Evolutionary conservation across 371 early-diverging fungal species (phyloP), one percentile per base, ranked within the genome.

Genomic region (Mucor sp.): DNA sequence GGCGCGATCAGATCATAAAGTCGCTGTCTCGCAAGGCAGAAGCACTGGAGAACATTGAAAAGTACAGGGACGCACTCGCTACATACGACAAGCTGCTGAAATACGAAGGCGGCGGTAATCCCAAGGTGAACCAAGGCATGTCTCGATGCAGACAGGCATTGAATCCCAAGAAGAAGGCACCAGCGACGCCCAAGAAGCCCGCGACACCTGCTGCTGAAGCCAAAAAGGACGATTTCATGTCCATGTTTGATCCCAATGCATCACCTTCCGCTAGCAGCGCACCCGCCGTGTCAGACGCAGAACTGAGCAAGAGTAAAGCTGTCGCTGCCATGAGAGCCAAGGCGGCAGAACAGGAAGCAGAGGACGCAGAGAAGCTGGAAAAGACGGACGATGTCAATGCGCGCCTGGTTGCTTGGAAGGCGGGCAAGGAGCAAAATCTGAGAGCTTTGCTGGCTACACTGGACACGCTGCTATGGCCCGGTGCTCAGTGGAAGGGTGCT

Each of bases 351-450:
- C 83, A 83, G 58, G 94, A 92, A 58, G 75, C 78, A 3, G 96
- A 97, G 50, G 97, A 95, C 21, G 89, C 87, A 4, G 85, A 91
- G 68, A 87, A 88, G 55, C 69, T 96, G 60, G 78, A 81, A 57
- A 76, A 91, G 30, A 83, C 81, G 33, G 98, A 99, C 71, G 74
- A 85, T 17, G 90, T 97, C 9, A 96, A 97, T 67, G 84, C 79
- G 12, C 83, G 84, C 62, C 68, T 92, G 58, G 53, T 59, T 4
- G 60, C 68, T n/a, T 98, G 99, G 99, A 89, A 88, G 53, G 60
- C 79, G 5, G 94, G 94, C 44, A 98, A 98, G 72, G 95, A 96
- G 68, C 83, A 86, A 35, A 97, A 97, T 67, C 68, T 98, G 47
- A 89, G 98, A 25, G 96, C 96, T 2, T 77, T 99, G 32, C 74